Conservation (phyloP, 2,329 filamentous ascomycete genomes). For the Aspergillus sp. region DNA sequence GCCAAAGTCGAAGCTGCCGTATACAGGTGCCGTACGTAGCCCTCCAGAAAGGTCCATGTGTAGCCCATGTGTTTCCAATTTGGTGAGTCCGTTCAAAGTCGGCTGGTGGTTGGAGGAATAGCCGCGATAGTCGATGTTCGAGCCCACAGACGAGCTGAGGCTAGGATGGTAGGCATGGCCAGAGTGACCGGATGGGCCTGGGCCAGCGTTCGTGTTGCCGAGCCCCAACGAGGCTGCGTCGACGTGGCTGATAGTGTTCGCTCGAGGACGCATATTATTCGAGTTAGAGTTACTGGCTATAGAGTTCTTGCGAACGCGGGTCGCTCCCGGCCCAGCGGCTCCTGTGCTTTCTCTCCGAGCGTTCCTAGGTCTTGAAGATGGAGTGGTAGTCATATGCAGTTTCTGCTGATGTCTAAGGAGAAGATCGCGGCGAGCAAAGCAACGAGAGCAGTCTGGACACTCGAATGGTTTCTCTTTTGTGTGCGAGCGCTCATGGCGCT, state of each 20-base stretch:
- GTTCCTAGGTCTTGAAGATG: slow-evolving; percentile 82
- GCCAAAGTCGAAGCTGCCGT: slow-evolving; percentile 68
- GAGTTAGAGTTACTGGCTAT: slow-evolving; percentile 64
- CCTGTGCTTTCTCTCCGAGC: slow-evolving; percentile 83
- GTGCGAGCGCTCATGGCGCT: slow-evolving; percentile 96
- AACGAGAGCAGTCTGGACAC: slow-evolving; percentile 90
- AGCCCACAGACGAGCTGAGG: slow-evolving; percentile 63
- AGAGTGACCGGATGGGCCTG: slow-evolving; percentile 29
- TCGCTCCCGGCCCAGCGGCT: slow-evolving; percentile 67
- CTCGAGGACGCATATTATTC: slow-evolving; percentile 77
- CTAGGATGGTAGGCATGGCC: slow-evolving; percentile 74
- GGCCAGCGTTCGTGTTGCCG: slow-evolving; percentile 33
- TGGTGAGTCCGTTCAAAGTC: slow-evolving; percentile 72
- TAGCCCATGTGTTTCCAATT: slow-evolving; percentile 78
- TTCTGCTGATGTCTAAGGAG: slow-evolving; percentile 97
- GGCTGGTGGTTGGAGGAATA: slow-evolving; percentile 56
- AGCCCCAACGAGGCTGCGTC: slow-evolving; percentile 77
- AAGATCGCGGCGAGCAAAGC: slow-evolving; percentile 91
- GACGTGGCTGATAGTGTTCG: slow-evolving; percentile 95
- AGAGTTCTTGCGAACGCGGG: slow-evolving; percentile 89
- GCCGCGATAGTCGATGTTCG: slow-evolving; percentile 68
- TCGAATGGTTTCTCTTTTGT: slow-evolving; percentile 99
- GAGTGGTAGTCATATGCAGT: slow-evolving; percentile 88
- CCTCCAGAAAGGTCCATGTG: slow-evolving; percentile 69
- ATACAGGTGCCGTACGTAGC: slow-evolving; percentile 77